Percentiles rank a stretch among this genome's conserved stretches.
Evolutionary conservation across 257 asterid species (phyloP).

Genomic region (Solanum chaucha): DNA sequence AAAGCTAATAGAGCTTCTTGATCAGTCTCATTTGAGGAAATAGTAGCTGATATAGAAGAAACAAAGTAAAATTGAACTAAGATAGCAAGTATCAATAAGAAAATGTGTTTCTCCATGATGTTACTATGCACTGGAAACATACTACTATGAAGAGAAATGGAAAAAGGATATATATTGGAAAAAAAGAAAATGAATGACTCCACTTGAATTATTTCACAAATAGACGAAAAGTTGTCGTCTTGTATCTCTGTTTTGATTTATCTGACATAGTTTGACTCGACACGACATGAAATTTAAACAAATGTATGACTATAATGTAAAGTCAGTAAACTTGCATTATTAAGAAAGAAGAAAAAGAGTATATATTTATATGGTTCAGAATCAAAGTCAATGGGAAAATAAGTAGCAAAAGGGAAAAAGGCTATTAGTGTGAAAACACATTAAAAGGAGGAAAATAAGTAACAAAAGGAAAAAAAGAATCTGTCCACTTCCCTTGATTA

Average conservation of each 20-base stretch:
- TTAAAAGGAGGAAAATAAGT: neutral
- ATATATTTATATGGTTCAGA: neutral
- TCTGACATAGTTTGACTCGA: neutral
- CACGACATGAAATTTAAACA: neutral
- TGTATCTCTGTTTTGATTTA: neutral
- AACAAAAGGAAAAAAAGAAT: neutral
- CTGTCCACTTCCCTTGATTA: neutral
- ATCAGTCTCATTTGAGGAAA: conserved; percentile 10
- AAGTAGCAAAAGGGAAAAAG: neutral
- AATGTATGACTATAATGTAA: neutral
- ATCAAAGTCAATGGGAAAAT: neutral
- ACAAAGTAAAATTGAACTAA: neutral
- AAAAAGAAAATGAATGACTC: neutral
- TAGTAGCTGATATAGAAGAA: neutral
- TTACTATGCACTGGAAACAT: neutral
- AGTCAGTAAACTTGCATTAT: neutral
- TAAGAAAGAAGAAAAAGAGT: neutral
- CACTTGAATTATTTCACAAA: neutral
- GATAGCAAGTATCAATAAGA: neutral
- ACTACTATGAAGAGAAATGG: neutral
- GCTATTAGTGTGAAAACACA: neutral
- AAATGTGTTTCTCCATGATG: neutral
- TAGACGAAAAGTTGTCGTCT: neutral
- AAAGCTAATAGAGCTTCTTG: conserved; percentile 12
- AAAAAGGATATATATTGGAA: neutral